Percentiles rank a stretch among this genome's conserved stretches.
Conservation (phyloP, 2,329 filamentous ascomycete genomes). For the Venturiaceae sp. region DNA sequence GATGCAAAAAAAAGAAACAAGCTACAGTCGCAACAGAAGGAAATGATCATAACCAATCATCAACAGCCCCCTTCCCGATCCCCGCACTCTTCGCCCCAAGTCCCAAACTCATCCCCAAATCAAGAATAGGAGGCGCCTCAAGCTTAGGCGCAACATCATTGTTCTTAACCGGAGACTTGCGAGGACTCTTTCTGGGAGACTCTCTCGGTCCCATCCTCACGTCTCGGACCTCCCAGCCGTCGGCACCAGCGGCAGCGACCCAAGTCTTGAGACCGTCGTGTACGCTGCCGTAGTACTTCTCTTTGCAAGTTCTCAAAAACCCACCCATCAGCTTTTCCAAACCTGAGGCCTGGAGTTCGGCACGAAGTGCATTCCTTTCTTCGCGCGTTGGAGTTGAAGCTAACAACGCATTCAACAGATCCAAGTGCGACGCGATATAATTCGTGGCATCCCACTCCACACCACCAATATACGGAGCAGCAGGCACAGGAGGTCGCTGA, state of each 20-base stretch:
- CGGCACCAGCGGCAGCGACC: conserved; percentile 78
- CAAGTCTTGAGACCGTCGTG: conserved; percentile 84
- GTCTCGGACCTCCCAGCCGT: conserved; percentile 76
- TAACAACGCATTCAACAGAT: conserved; percentile 83
- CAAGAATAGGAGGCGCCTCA: conserved; percentile 17
- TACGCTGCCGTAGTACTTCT: conserved; percentile 91
- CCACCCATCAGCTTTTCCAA: conserved; percentile 86
- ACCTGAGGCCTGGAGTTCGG: conserved; percentile 69
- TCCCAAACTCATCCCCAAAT: conserved; percentile 3
- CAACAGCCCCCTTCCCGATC: conserved; percentile 1
- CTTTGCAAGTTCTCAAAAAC: conserved; percentile 83
- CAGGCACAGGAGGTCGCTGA: conserved; percentile 80
- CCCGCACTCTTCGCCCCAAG: background rate
- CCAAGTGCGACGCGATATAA: conserved; percentile 85
- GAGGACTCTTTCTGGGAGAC: conserved; percentile 26
- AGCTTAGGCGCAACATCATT: conserved; percentile 24
- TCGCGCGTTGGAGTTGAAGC: conserved; percentile 62
- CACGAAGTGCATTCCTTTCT: conserved; percentile 70
- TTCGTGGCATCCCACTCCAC: conserved; percentile 99
- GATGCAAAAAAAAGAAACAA: too few species aligned
- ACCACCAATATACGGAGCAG: conserved; percentile 90
- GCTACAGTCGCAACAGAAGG: too few species aligned
- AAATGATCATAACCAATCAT: background rate
- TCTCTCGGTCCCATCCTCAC: conserved; percentile 64
- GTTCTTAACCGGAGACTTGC: conserved; percentile 24